Evolutionary conservation across 2,329 filamentous ascomycete genomes (phyloP).

Genomic region (Penicillium sumatraense): DNA sequence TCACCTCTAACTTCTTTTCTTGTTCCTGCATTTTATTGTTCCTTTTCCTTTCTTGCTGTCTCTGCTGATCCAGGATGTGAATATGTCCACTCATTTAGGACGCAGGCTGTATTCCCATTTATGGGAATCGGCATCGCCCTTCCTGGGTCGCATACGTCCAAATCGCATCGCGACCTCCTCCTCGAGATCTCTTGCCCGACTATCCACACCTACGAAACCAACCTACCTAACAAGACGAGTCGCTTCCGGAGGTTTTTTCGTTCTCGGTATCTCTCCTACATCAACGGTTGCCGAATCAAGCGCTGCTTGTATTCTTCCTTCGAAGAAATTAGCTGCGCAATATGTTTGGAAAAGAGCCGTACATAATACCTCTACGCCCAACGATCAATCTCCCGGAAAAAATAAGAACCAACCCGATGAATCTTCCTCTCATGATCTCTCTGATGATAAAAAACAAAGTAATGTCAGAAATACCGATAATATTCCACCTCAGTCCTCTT

Average conservation of each 20-base stretch:
- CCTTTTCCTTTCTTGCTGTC: background rate
- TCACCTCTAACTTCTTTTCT: background rate
- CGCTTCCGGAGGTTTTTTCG: conserved; percentile 60
- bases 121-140: conserved; percentile 43
- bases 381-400: conserved; percentile 22
- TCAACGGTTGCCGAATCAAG: conserved; percentile 39
- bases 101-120: conserved; percentile 52
- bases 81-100: conserved; percentile 53
- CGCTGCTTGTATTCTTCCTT: conserved; percentile 35
- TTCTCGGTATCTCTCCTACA: conserved; percentile 50
- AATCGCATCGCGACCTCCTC: conserved; percentile 25
- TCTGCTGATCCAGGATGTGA: conserved; percentile 55
- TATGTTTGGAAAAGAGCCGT: conserved; percentile 37
- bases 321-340: conserved; percentile 37
- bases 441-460: conserved; percentile 18
- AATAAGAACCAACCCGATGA: conserved; percentile 15
- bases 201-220: conserved; percentile 31
- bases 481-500: conserved; percentile 3
- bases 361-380: conserved; percentile 39
- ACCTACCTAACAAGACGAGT: conserved; percentile 56
- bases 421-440: conserved; percentile 11
- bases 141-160: conserved; percentile 34
- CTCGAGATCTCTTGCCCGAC: conserved; percentile 16
- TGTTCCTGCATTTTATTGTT: background rate
- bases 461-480: conserved; percentile 11